Conservation (phyloP, 768 basidiomycete species). For the Kwoniella botswanensis region DNA sequence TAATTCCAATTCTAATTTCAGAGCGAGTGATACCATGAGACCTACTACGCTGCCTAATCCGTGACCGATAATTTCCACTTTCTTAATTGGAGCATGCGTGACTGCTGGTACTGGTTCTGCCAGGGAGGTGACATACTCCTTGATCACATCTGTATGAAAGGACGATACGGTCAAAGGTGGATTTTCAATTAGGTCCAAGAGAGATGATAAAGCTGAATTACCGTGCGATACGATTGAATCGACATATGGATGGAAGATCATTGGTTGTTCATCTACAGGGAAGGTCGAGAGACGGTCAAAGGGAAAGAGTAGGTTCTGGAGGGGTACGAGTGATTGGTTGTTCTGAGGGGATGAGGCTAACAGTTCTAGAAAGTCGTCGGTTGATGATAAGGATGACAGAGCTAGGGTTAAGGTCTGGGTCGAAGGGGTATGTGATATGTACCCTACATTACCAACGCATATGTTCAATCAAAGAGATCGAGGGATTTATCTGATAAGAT, state of each 20-base stretch:
- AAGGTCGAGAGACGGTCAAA: conserved; percentile 11
- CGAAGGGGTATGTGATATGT: conserved; percentile 50
- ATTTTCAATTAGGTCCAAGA: conserved; percentile 37
- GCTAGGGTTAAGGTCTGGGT: conserved; percentile 49
- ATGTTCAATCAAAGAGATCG: background rate
- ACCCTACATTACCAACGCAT: conserved; percentile 30
- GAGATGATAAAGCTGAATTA: conserved; percentile 28
- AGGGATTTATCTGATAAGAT: background rate
- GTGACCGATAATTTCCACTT: conserved; percentile 51
- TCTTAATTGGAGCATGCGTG: conserved; percentile 22
- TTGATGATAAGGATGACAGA: conserved; percentile 40
- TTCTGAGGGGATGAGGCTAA: conserved; percentile 29
- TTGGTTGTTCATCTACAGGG: conserved; percentile 2
- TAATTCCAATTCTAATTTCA: conserved; percentile 33
- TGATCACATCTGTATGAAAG: conserved; percentile 19
- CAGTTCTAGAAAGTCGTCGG: conserved; percentile 43
- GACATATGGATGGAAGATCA: conserved; percentile 39
- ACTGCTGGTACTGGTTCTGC: background rate
- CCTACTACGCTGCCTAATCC: conserved; percentile 47
- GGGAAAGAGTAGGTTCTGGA: conserved; percentile 41
- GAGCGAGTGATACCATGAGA: conserved; percentile 39
- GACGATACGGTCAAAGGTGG: conserved; percentile 26
- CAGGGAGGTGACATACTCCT: conserved; percentile 22
- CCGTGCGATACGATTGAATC: conserved; percentile 37
- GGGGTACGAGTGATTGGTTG: conserved; percentile 29